Base-by-base conservation (phyloP, 139 green algal species). In the Closterium sp. region DNA sequence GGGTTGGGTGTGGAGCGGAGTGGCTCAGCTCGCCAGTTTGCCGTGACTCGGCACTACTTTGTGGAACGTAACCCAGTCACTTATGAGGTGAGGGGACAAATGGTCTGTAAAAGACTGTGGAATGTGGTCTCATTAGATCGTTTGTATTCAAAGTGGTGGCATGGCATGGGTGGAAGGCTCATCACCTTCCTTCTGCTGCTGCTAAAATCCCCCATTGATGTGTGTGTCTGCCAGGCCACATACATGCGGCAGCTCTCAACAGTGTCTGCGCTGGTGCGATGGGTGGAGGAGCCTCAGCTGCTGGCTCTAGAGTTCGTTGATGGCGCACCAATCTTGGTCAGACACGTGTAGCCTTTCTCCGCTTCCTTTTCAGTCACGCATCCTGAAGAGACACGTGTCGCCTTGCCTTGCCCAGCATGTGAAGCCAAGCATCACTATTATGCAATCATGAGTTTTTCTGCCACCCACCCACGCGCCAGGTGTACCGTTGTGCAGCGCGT, bases 281-380 rank as follows among this genome's bases (percentile, higher is more conserved):
- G 85, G 24, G 70, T 38, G 19, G 92, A 95, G 62, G 92, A 95
- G 13, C 92, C 92, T 9, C 92, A 95, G 86, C 21, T 91, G 90
- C 45, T 95, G 2, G 84, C 70, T 13, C 21, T 95, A 5, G 92
- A 95, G 92, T 95, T 91, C 70, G 38, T 21, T 30, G 62, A 95
- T 28, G 92, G 92, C 34, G 29, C 31, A 21, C 89, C 92, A 11
- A 90, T 91, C 27, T 86, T 88, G 24, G 91, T 93, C 7, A 50
- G 38, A 50, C 38, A 50, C 38, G 38, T 24, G 17, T 79, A 27
- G 62, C 11, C 17, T 27, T 24, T 2, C 62, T 13, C 62, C 19
- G 17, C 45, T 90, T 31, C 19, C 27, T 10, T 86, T 1, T 30
- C 21, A 2, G 28, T 31, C 28, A 30, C n/a, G 6, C 38, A 50